These are phyloP conservation scores for Pichia eremophila DNA, from an alignment of 805 yeast species.

Conservation along the genomic window DNA sequence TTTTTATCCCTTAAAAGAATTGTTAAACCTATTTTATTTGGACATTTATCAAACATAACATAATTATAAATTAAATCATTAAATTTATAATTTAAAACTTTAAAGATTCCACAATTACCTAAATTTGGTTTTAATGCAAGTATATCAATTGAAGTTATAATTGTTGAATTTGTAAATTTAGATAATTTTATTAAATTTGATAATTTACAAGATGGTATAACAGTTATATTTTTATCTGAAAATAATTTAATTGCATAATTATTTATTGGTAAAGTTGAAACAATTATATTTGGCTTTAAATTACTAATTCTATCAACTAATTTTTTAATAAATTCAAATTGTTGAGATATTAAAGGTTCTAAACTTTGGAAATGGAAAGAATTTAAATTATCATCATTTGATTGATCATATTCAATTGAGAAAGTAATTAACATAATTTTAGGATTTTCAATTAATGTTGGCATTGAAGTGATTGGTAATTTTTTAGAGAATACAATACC, in stretches of 20 bases:
- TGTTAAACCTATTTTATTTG: constrained; percentile 68
- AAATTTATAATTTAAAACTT: constrained; percentile 55
- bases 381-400: constrained; percentile 10
- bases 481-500: constrained; percentile 83
- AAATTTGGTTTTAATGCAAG: constrained; percentile 61
- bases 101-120: constrained; percentile 68
- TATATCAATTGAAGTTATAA: constrained; percentile 78
- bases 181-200: constrained; percentile 74
- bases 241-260: constrained; percentile 71
- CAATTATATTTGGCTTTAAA: constrained; percentile 66
- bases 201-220: constrained; percentile 71
- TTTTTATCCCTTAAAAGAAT: constrained; percentile 77
- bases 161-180: constrained; percentile 72
- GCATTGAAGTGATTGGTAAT: constrained; percentile 74
- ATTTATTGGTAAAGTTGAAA: constrained; percentile 71
- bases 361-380: constrained; percentile 12
- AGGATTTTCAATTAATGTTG: constrained; percentile 52
- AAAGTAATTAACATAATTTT: constrained; percentile 76
- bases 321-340: constrained; percentile 72
- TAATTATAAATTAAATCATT: constrained; percentile 56
- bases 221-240: constrained; percentile 69
- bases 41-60: constrained; percentile 72
- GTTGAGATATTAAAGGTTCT: constrained; percentile 72
- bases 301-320: constrained; percentile 71
- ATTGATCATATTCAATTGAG: constrained; percentile 79